These are phyloP conservation scores for Termitomyces sp. DNA, from an alignment of 768 basidiomycete species.

Conservation along the genomic window DNA sequence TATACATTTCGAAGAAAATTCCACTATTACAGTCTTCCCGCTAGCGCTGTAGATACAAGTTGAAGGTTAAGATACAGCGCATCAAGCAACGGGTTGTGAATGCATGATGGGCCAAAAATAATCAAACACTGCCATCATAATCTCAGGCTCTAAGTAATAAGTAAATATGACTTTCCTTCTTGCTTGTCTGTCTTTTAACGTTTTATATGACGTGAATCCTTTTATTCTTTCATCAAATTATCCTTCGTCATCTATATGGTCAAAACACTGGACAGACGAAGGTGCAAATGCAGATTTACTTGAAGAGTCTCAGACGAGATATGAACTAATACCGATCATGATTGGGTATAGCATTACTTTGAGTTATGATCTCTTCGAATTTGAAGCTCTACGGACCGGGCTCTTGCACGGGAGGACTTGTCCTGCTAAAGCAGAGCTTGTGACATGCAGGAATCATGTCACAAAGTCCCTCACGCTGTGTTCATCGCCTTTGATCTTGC, in stretches of 20 bases:
- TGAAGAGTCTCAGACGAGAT: too few relatives aligned
- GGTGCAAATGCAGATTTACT: background rate
- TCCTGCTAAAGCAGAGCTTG: too few relatives aligned
- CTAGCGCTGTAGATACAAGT: background rate
- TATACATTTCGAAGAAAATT: background rate
- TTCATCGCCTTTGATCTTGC: too few relatives aligned
- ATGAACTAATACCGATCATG: background rate
- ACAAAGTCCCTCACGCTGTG: too few relatives aligned
- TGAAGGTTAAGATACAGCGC: background rate
- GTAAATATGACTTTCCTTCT: too few relatives aligned
- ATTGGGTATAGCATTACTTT: background rate
- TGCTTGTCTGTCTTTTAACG: too few relatives aligned
- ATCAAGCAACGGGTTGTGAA: background rate
- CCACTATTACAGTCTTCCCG: background rate
- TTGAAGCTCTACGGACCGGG: background rate
- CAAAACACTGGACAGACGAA: background rate
- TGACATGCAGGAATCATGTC: too few relatives aligned
- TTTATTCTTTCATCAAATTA: background rate
- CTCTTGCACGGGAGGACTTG: background rate
- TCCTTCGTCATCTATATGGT: background rate
- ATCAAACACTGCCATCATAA: background rate
- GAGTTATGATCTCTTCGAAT: background rate
- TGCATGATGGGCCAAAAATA: background rate
- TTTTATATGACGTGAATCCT: background rate
- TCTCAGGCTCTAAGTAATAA: background rate